phyloP scores from a whole-genome alignment of 163 green algal genomes.

The Trebouxia gelatinosa region DNA sequence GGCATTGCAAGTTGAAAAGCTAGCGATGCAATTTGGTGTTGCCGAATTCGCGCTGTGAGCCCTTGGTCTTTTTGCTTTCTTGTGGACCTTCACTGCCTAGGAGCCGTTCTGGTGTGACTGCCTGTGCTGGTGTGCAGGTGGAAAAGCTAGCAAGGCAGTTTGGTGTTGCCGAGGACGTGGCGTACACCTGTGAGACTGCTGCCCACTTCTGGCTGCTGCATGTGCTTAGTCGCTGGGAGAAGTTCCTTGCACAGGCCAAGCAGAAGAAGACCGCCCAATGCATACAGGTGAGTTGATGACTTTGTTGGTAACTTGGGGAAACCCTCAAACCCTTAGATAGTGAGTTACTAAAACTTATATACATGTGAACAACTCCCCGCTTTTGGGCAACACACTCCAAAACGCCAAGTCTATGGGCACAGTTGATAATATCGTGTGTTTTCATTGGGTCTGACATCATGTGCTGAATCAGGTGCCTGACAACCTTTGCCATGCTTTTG shows the following conservation, averaged over 20 bases:
- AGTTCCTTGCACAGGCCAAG: conserved; percentile 46
- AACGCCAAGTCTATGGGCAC: too few species aligned
- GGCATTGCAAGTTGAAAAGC: conserved; percentile 69
- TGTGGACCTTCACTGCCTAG: neutral
- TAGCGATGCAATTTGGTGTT: conserved; percentile 66
- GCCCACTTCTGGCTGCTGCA: conserved; percentile 97
- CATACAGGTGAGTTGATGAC: conserved; percentile 32
- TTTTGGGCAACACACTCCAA: too few species aligned
- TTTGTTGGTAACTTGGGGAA: too few species aligned
- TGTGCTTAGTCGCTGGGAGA: conserved; percentile 86
- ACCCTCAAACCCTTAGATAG: too few species aligned
- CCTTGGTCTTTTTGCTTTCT: too few species aligned
- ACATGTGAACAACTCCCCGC: neutral
- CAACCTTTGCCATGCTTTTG: too few species aligned
- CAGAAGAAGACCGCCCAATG: conserved; percentile 25
- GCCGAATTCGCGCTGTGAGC: too few species aligned
- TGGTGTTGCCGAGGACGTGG: conserved; percentile 64
- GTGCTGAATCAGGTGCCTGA: too few species aligned
- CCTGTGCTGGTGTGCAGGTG: conserved; percentile 47
- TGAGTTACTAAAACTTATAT: too few species aligned
- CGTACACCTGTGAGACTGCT: conserved; percentile 96
- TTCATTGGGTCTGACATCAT: too few species aligned
- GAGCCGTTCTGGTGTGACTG: neutral
- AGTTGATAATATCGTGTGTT: too few species aligned
- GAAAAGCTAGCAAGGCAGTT: conserved; percentile 72